phyloP scores from a whole-genome alignment of 305 asterid genomes.

The Rubia tinctorum region DNA sequence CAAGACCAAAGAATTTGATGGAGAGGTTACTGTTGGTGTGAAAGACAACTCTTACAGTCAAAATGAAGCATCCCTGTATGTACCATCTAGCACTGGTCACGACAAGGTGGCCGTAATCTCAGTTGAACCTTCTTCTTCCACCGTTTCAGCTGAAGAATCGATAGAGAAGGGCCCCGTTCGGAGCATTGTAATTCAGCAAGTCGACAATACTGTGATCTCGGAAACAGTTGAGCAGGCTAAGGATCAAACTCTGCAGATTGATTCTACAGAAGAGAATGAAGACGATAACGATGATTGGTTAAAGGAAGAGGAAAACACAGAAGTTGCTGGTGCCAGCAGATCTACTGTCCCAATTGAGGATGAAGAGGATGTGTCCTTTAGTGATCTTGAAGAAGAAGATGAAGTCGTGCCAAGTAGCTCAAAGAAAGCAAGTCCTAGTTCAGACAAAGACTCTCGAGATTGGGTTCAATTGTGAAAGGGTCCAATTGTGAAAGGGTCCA shows the following conservation, averaged over 20 bases:
- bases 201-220: conserved; percentile 40
- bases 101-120: conserved; percentile 26
- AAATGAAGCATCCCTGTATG: conserved; percentile 50
- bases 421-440: conserved; percentile 46
- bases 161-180: conserved; percentile 36
- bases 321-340: conserved; percentile 35
- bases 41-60: conserved; percentile 31
- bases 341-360: conserved; percentile 50
- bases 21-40: conserved; percentile 24
- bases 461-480: conserved; percentile 83
- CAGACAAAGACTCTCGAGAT: conserved; percentile 79
- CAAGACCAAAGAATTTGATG: conserved; percentile 30
- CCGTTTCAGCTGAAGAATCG: conserved; percentile 25
- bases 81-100: conserved; percentile 31
- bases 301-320: conserved; percentile 65
- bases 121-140: conserved; percentile 30
- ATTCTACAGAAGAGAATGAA: conserved; percentile 38
- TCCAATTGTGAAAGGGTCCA: conserved; percentile 51
- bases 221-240: conserved; percentile 35
- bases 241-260: conserved; percentile 31
- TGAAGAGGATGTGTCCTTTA: conserved; percentile 95
- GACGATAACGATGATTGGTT: conserved; percentile 96
- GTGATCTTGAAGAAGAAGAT: conserved; percentile 96
- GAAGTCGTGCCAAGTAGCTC: conserved; percentile 47
- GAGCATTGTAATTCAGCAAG: conserved; percentile 36